phyloP scores from a whole-genome alignment of 1,139 yeast genomes.

The Pichiaceae sp. region DNA sequence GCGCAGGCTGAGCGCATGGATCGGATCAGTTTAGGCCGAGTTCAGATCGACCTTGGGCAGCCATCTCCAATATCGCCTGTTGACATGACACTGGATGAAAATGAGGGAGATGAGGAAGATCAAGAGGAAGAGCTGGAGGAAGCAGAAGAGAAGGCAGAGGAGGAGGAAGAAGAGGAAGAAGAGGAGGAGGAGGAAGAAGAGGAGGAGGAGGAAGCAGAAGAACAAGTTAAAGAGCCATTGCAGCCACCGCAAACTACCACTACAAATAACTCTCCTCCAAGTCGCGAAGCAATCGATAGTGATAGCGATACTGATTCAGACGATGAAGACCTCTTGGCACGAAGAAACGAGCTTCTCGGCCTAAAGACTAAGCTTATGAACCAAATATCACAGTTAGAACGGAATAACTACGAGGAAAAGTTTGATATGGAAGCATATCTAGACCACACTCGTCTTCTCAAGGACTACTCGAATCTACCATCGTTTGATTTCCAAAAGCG shows the following conservation, averaged over 20 bases:
- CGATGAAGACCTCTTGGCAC: not conserved
- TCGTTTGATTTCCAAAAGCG: constrained; percentile 18
- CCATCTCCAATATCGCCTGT: not conserved
- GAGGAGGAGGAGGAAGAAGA: not conserved
- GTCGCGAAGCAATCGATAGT: not conserved
- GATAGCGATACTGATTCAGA: not conserved
- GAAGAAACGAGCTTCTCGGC: not conserved
- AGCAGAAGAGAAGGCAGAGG: not conserved
- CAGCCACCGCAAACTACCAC: not conserved
- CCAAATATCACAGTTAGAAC: not conserved
- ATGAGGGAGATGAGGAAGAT: constrained; percentile 1
- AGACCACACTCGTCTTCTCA: not conserved
- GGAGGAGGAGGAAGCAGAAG: not conserved
- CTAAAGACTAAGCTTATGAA: not conserved
- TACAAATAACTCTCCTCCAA: not conserved
- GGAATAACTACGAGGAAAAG: not conserved
- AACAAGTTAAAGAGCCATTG: not conserved
- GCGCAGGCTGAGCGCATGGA: not conserved
- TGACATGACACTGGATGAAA: not conserved
- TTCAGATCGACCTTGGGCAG: not conserved
- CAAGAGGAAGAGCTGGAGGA: not conserved
- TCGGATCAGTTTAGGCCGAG: not conserved
- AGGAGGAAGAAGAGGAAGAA: not conserved
- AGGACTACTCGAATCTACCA: constrained; percentile 17
- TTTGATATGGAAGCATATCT: constrained; percentile 2